Evolutionary conservation across 1,284 basidiomycete genomes (phyloP).

Genomic region (Cutaneotrichosporon sp.): DNA sequence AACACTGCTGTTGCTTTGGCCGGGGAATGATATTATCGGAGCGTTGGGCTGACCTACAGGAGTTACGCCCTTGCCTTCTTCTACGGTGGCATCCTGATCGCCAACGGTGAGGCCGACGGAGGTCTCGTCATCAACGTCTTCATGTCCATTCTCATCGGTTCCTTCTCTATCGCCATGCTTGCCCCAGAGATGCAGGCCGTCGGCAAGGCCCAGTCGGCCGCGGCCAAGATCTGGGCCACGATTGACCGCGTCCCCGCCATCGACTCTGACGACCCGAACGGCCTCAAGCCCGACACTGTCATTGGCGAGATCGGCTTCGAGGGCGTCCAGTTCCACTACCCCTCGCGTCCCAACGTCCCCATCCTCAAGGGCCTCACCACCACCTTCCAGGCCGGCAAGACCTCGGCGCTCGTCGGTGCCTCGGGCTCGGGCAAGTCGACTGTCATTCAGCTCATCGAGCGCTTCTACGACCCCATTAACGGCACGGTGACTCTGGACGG

Average conservation of each 20-base stretch:
- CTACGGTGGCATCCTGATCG: slow-evolving; percentile 55
- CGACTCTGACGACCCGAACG: slow-evolving; percentile 72
- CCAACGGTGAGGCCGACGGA: slow-evolving; percentile 59
- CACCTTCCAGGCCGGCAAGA: slow-evolving; percentile 60
- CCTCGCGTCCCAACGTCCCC: slow-evolving; percentile 79
- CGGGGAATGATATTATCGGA: too few relatives aligned
- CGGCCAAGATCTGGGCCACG: slow-evolving; percentile 86
- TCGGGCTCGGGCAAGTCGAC: slow-evolving; percentile 84
- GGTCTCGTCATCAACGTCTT: slow-evolving; percentile 80
- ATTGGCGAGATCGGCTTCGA: slow-evolving; percentile 75
- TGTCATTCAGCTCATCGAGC: slow-evolving; percentile 73
- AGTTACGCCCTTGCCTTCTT: slow-evolving; percentile 53
- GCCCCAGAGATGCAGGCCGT: slow-evolving; percentile 81
- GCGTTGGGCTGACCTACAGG: too few relatives aligned
- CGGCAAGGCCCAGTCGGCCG: slow-evolving; percentile 78
- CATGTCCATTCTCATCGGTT: slow-evolving; percentile 81
- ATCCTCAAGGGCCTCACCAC: slow-evolving; percentile 69
- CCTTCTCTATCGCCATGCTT: slow-evolving; percentile 73
- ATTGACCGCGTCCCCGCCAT: slow-evolving; percentile 83
- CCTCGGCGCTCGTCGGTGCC: slow-evolving; percentile 84
- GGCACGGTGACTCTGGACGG: slow-evolving; percentile 80
- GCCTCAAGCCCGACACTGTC: slow-evolving; percentile 71
- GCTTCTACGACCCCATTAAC: slow-evolving; percentile 81
- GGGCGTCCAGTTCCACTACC: slow-evolving; percentile 84
- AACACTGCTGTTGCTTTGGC: too few relatives aligned